These are phyloP conservation scores for Suillus subalutaceus DNA, from an alignment of 768 basidiomycete genomes.

Conservation along the genomic window DNA sequence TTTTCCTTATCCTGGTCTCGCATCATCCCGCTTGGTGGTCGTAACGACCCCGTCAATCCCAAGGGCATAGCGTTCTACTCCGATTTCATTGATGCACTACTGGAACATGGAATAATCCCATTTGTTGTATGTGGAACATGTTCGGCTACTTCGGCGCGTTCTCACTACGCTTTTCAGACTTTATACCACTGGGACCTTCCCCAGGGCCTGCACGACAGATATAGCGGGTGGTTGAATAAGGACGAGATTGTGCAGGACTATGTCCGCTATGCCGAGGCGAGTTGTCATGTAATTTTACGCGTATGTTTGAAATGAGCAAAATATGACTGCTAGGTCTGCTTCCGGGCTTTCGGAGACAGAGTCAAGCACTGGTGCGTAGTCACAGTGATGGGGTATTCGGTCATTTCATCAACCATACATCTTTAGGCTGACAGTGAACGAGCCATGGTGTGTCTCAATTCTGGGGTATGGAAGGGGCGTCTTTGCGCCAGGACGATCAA, in stretches of 20 bases:
- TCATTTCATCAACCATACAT: conserved; percentile 24
- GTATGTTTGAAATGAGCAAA: conserved; percentile 6
- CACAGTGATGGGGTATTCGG: conserved; percentile 10
- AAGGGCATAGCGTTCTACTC: conserved; percentile 72
- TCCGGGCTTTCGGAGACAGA: conserved; percentile 73
- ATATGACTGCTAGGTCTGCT: conserved; percentile 53
- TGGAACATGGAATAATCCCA: conserved; percentile 64
- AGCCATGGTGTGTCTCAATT: conserved; percentile 73
- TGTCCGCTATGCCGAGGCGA: conserved; percentile 56
- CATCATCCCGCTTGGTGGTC: conserved; percentile 73
- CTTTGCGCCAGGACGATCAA: conserved; percentile 72
- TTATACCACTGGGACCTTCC: conserved; percentile 83
- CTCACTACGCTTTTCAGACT: conserved; percentile 42
- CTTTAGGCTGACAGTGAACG: conserved; percentile 70
- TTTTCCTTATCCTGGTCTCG: conserved; percentile 81
- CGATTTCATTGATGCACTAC: conserved; percentile 66
- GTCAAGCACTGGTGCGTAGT: conserved; percentile 67
- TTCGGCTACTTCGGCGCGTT: background rate
- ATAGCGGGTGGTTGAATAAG: conserved; percentile 77
- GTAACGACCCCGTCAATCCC: conserved; percentile 72
- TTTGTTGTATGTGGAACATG: conserved; percentile 55
- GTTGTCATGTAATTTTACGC: conserved; percentile 19
- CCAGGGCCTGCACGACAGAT: conserved; percentile 70
- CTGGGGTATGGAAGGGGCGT: conserved; percentile 72
- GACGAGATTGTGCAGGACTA: conserved; percentile 71